Percentiles rank a stretch among this genome's conserved stretches.
Evolutionary conservation across 129 eudicot species (phyloP).

Genomic region (Saposhnikovia divaricata): DNA sequence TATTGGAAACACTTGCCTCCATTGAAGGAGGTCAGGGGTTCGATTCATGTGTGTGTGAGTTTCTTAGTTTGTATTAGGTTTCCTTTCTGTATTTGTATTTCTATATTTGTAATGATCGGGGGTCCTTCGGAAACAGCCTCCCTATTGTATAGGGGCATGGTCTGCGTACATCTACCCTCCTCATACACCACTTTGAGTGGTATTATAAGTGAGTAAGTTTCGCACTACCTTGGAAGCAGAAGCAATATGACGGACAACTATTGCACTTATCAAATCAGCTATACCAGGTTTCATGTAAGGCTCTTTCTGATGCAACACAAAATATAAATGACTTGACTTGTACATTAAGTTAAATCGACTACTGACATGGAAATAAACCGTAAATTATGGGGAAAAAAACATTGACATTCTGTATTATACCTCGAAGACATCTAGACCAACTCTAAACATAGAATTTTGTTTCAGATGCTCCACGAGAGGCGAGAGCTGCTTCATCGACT

Average conservation of each 20-base stretch:
- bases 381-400: neutral
- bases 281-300: constrained; percentile 29
- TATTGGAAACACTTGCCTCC: neutral
- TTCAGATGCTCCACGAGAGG: constrained; percentile 89
- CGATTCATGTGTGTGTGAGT: too few species aligned
- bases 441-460: constrained; percentile 91
- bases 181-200: too few species aligned
- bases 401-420: constrained; percentile 10
- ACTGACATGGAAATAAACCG: neutral
- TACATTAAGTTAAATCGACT: neutral
- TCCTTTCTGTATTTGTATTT: too few species aligned
- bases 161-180: too few species aligned
- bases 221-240: constrained; percentile 94
- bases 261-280: constrained; percentile 72
- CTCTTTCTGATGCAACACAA: too few species aligned
- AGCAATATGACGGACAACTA: constrained; percentile 90
- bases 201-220: too few species aligned
- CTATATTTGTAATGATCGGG: too few species aligned
- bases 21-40: too few species aligned
- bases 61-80: too few species aligned
- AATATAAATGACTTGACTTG: neutral
- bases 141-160: too few species aligned
- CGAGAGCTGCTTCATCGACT: constrained; percentile 88
- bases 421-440: constrained; percentile 97
- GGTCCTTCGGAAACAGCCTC: too few species aligned